phyloP scores from a whole-genome alignment of 768 basidiomycete genomes.

The Termitomyces sp. region DNA sequence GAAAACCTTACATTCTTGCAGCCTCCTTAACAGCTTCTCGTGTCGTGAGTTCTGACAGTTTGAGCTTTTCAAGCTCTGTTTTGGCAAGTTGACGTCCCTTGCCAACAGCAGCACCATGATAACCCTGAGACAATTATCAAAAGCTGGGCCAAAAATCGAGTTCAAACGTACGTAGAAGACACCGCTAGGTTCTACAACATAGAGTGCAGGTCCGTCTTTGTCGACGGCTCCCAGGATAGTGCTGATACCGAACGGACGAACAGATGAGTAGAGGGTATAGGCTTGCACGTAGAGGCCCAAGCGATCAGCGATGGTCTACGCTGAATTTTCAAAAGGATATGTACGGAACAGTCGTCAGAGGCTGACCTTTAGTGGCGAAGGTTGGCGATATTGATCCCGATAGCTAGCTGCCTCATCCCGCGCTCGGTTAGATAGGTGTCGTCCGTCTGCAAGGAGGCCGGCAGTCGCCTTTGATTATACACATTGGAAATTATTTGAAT shows the following conservation, averaged over 20 bases:
- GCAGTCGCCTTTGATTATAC: slow-evolving; percentile 74
- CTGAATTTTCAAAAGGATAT: not conserved
- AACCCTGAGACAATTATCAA: slow-evolving; percentile 54
- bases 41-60: slow-evolving; percentile 72
- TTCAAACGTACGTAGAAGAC: slow-evolving; percentile 69
- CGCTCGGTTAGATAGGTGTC: slow-evolving; percentile 81
- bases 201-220: slow-evolving; percentile 81
- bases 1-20: slow-evolving; percentile 79
- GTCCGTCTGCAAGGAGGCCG: slow-evolving; percentile 90
- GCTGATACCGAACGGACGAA: slow-evolving; percentile 95
- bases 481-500: not conserved
- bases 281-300: slow-evolving; percentile 88
- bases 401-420: slow-evolving; percentile 78
- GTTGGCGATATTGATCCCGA: slow-evolving; percentile 68
- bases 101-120: slow-evolving; percentile 94
- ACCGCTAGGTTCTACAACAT: slow-evolving; percentile 93
- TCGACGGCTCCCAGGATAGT: slow-evolving; percentile 89
- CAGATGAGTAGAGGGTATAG: slow-evolving; percentile 97
- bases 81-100: slow-evolving; percentile 98
- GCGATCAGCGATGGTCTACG: slow-evolving; percentile 56
- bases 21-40: slow-evolving; percentile 90
- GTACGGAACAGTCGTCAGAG: not conserved
- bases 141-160: not conserved
- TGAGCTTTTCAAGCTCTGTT: slow-evolving; percentile 96
- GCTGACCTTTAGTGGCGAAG: slow-evolving; percentile 73